Evolutionary conservation across 805 yeast species (phyloP), one percentile per base, ranked within the genome.

Genomic region (Candida anglica): DNA sequence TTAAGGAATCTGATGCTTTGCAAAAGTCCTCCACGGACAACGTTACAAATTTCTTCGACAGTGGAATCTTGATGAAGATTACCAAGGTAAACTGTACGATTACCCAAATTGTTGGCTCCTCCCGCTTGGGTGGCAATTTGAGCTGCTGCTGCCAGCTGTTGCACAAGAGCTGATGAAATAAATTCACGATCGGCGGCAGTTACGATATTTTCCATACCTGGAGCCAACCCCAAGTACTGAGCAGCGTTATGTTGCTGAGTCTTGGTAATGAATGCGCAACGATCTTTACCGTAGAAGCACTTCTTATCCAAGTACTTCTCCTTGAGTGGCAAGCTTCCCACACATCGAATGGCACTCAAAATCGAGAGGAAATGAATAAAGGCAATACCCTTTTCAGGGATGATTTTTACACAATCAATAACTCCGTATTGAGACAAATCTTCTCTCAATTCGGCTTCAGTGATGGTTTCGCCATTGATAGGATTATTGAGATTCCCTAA

Each of bases 221-320:
- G 95, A 28, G 93, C 86, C 40, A 88, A 69, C 1, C 97, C 96
- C 36, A 91, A 64, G 54, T 87, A 91, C 56, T 89, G 95, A 3
- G 96, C 96, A 14, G 97, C 98, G 55, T 91, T 88, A 54, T 89
- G 96, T 61, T 88, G 96, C 60, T 93, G 97, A 13, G 96, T 85
- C 57, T 86, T 87, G 17, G 96, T 87, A 28, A 91, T 86, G 50
- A 87, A 87, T 2, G 96, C 96, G 66, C 93, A 86, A 60, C 98
- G 73, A 60, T 91, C 98, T 57, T 88, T 89, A 40, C 97, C 98
- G 52, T 86, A 89, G 49, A 77, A 86, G 27, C 94, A 83, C 57
- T 86, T 86, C 38, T 83, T 78, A 43, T 79, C 82, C 37, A 73
- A 66, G 67, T 88, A 91, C 49, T 79, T 79, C 24, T 79, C 79